phyloP scores from a whole-genome alignment of 176 grass and related monocot genomes.

The Zizania latifolia region DNA sequence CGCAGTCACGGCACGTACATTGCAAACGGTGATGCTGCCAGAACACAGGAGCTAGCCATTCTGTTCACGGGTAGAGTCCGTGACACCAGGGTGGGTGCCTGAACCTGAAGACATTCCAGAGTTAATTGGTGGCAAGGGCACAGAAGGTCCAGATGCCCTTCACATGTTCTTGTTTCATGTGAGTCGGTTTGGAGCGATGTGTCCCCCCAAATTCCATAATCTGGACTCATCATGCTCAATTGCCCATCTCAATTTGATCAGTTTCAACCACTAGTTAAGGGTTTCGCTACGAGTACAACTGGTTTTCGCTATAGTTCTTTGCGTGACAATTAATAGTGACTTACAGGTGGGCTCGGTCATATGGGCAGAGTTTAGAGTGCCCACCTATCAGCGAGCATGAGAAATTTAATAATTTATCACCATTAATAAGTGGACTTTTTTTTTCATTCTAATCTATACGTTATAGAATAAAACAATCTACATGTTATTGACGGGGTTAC shows the following conservation, averaged over 20 bases:
- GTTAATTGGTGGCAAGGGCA: not conserved
- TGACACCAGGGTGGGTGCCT: slow-evolving; percentile 5
- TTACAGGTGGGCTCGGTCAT: not conserved
- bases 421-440: no score
- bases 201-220: not conserved
- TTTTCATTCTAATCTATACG: no score
- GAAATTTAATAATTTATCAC: no score
- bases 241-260: not conserved
- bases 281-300: not conserved
- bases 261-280: slow-evolving; percentile 4
- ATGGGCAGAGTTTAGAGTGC: not conserved
- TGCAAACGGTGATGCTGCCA: slow-evolving; percentile 41
- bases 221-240: not conserved
- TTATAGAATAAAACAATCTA: no score
- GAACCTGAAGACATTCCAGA: not conserved
- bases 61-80: slow-evolving; percentile 5
- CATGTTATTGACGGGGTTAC: no score
- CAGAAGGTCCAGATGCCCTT: slow-evolving; percentile 29
- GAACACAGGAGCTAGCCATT: not conserved
- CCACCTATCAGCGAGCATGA: not conserved
- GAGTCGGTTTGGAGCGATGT: slow-evolving; percentile 12
- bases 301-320: not conserved
- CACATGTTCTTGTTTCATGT: slow-evolving; percentile 71
- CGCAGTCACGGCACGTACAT: not conserved
- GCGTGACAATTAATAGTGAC: no score